A percentile compares a stretch with the other conserved stretches of the same genome.
Conservation (phyloP, 169 alveolate genomes). For the Eimeria necatrix region DNA sequence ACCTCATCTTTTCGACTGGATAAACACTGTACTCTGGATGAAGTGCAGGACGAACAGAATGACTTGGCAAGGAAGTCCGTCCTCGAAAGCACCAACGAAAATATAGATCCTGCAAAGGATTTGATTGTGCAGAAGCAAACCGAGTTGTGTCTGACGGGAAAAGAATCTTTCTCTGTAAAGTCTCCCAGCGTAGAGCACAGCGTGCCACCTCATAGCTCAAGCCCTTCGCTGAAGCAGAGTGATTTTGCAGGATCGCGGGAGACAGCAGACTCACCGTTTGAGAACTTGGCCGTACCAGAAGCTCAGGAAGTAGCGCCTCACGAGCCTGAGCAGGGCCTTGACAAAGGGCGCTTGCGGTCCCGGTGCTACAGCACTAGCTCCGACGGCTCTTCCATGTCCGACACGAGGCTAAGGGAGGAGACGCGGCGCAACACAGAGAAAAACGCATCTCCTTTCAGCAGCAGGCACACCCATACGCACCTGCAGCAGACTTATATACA, state of each 20-base stretch:
- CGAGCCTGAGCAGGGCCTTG: slow-evolving; percentile 39
- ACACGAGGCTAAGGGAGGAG: slow-evolving; percentile 55
- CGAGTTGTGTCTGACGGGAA: background rate
- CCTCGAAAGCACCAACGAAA: slow-evolving; percentile 5
- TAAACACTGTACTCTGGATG: slow-evolving; percentile 35
- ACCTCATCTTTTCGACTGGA: slow-evolving; percentile 28
- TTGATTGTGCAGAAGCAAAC: slow-evolving; percentile 33
- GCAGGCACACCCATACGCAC: slow-evolving; percentile 23
- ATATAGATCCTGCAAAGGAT: slow-evolving; percentile 15
- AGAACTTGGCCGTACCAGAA: background rate
- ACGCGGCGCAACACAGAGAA: slow-evolving; percentile 64
- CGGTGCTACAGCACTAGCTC: slow-evolving; percentile 20
- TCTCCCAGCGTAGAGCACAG: slow-evolving; percentile 22
- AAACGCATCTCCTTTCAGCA: slow-evolving; percentile 64
- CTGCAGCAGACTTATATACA: slow-evolving; percentile 19
- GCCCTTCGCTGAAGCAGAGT: slow-evolving; percentile 27
- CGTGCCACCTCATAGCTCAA: slow-evolving; percentile 20
- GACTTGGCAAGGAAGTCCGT: background rate
- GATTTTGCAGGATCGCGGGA: background rate
- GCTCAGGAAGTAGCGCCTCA: background rate
- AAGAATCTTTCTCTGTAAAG: background rate
- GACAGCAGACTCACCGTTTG: background rate
- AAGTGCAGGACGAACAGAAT: background rate
- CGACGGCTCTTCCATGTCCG: slow-evolving; percentile 9
- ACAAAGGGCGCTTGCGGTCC: slow-evolving; percentile 20